phyloP scores from a whole-genome alignment of 208 protist species.

The Porcisia deanei region DNA sequence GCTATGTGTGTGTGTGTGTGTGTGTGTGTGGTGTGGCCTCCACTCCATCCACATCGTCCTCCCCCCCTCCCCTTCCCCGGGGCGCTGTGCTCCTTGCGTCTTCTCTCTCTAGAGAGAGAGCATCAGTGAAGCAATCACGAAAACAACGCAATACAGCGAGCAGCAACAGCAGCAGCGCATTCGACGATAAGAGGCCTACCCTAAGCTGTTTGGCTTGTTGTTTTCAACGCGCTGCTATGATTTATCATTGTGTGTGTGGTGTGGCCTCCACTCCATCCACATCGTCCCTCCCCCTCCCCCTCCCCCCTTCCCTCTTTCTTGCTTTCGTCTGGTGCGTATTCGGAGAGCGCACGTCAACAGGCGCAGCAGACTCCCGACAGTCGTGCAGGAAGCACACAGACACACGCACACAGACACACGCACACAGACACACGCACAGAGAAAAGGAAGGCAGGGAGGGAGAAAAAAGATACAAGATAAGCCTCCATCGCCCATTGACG shows the following conservation, averaged over 20 bases:
- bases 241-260: too few species aligned
- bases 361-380: background rate
- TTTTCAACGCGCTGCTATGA: background rate
- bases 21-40: background rate
- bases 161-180: background rate
- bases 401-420: constrained; percentile 3
- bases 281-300: background rate
- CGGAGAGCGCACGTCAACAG: too few species aligned
- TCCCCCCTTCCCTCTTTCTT: background rate
- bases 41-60: background rate
- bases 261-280: background rate
- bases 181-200: background rate
- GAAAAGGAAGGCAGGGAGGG: background rate
- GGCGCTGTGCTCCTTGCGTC: background rate
- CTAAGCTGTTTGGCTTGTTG: background rate
- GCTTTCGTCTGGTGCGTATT: too few species aligned
- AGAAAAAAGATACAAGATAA: background rate
- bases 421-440: constrained; percentile 1
- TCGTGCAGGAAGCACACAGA: background rate
- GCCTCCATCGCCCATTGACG: background rate
- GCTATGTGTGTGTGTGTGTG: background rate
- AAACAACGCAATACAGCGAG: background rate
- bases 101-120: background rate
- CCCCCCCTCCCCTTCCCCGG: background rate
- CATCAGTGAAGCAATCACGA: background rate